Percentiles rank a stretch among this genome's conserved stretches.
Evolutionary conservation across 2,329 filamentous ascomycete genomes (phyloP).

Genomic region (Aureobasidium sp.): DNA sequence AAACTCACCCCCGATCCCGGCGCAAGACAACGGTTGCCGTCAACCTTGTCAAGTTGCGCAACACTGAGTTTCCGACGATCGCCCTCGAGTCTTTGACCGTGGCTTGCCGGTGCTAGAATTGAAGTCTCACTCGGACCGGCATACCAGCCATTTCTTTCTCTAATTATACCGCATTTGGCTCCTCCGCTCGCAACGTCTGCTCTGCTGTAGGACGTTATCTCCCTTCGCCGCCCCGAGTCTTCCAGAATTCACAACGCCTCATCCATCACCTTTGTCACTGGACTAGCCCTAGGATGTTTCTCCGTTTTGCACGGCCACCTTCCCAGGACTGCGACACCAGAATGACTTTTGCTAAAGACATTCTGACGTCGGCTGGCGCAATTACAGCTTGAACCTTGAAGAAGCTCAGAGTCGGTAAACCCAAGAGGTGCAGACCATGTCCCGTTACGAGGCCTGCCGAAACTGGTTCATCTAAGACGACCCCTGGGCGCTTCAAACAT

Average conservation of each 20-base stretch:
- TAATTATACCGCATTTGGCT: neutral
- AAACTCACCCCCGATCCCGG: neutral
- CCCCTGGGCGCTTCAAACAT: neutral
- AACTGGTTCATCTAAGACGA: neutral
- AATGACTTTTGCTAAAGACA: neutral
- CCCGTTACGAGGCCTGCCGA: neutral
- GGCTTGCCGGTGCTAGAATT: too few relatives aligned
- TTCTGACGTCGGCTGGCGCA: conserved; percentile 1
- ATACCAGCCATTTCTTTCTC: neutral
- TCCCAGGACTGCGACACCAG: neutral
- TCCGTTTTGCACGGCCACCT: neutral
- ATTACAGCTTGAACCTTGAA: neutral
- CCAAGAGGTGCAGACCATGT: neutral
- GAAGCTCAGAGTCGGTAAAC: neutral
- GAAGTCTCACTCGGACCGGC: neutral
- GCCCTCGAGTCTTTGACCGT: too few relatives aligned
- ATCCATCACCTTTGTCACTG: neutral
- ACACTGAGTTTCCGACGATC: neutral
- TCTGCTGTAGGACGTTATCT: neutral
- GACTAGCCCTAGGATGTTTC: neutral
- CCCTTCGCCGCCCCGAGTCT: neutral
- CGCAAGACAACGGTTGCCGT: neutral
- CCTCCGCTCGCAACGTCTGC: neutral
- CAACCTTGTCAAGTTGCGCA: conserved; percentile 4
- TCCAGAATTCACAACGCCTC: neutral